Evolutionary conservation across 2,329 filamentous ascomycete genomes (phyloP).

Genomic region (Pestalotiopsis sp.): DNA sequence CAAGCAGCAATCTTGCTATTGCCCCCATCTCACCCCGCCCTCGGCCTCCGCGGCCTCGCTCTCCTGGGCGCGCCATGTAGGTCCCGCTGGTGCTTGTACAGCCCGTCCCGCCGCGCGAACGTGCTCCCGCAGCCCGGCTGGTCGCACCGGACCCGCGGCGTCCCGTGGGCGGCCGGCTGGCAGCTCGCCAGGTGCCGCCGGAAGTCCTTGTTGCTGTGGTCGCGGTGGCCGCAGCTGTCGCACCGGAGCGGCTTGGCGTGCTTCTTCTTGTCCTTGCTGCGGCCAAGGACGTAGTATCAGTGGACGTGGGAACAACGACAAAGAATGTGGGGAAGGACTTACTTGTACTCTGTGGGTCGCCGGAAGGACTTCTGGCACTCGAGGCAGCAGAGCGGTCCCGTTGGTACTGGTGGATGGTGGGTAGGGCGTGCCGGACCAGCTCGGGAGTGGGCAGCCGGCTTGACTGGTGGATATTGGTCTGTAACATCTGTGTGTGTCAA

Average conservation of each 20-base stretch:
- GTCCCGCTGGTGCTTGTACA: neutral
- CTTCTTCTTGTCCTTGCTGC: neutral
- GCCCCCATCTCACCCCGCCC: no score
- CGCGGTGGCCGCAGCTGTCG: neutral
- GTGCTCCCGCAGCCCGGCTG: neutral
- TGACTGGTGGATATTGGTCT: neutral
- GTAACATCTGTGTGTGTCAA: neutral
- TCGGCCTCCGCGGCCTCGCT: neutral
- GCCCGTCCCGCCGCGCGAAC: neutral
- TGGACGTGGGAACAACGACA: no score
- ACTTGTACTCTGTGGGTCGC: neutral
- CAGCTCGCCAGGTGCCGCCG: neutral
- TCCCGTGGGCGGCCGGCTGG: neutral
- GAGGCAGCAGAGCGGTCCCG: neutral
- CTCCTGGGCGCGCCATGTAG: neutral
- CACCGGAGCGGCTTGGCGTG: neutral
- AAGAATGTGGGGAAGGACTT: neutral
- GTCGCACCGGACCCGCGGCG: neutral
- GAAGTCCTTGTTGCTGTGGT: neutral
- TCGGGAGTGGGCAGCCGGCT: neutral
- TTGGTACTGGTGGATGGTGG: neutral
- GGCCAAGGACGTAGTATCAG: no score
- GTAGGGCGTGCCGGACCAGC: neutral
- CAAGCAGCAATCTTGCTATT: no score
- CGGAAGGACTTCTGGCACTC: neutral